A percentile compares a stretch with the other conserved stretches of the same genome.
Conservation (phyloP, 2,329 filamentous ascomycete species). For the Nigrograna mackinnonii region DNA sequence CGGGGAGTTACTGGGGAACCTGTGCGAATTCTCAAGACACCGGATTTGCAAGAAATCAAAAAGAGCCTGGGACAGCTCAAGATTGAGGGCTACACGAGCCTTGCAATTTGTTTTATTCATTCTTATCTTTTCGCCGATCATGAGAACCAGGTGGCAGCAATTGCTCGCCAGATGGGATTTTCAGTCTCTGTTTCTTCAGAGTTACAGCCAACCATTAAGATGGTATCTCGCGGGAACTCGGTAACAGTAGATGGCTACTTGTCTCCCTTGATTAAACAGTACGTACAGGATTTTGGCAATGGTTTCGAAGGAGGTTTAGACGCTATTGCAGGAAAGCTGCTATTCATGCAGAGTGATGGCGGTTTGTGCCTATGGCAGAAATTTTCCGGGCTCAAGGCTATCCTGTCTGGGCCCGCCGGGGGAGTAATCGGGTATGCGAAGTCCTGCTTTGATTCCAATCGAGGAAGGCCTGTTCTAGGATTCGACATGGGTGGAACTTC, state of each 20-base stretch:
- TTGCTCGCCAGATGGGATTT: constrained; percentile 78
- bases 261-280: constrained; percentile 73
- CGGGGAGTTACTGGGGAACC: not conserved
- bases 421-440: too few species aligned
- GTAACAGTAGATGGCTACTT: constrained; percentile 76
- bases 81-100: constrained; percentile 68
- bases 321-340: constrained; percentile 76
- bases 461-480: too few species aligned
- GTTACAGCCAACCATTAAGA: constrained; percentile 73
- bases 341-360: constrained; percentile 89
- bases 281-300: constrained; percentile 71
- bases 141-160: constrained; percentile 72
- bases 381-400: too few species aligned
- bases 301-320: constrained; percentile 72
- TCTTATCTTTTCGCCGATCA: constrained; percentile 86
- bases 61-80: not conserved
- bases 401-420: too few species aligned
- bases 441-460: too few species aligned
- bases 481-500: too few species aligned
- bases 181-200: constrained; percentile 78
- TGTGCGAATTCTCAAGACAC: not conserved
- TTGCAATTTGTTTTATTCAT: constrained; percentile 86
- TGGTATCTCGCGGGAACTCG: constrained; percentile 72
- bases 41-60: not conserved
- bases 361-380: too few species aligned